A percentile compares a stretch with the other conserved stretches of the same genome.
Conservation (phyloP, 2,329 filamentous ascomycete genomes). For the Colletotrichum trifolii region DNA sequence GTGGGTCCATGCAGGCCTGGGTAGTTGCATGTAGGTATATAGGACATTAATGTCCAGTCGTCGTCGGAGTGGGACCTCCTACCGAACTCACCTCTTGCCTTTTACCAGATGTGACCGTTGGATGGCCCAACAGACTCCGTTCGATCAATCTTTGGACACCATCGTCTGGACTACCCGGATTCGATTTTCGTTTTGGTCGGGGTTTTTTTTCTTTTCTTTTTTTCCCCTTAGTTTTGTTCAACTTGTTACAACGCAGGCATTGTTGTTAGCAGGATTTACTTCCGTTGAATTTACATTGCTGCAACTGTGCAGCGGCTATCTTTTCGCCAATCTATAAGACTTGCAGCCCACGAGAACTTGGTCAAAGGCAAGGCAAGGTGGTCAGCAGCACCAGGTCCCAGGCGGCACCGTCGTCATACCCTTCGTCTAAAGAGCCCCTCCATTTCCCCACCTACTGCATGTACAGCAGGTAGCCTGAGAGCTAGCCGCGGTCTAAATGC, state of each 20-base stretch:
- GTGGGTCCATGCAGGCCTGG: background rate
- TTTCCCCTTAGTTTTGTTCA: background rate
- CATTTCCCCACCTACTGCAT: conserved; percentile 20
- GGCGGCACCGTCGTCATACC: conserved; percentile 31
- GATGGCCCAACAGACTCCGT: conserved; percentile 52
- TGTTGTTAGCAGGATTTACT: background rate
- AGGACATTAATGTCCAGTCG: fast-evolving
- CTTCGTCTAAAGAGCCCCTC: conserved; percentile 9
- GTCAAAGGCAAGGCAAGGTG: too few relatives aligned
- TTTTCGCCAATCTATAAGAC: too few relatives aligned
- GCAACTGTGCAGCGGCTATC: too few relatives aligned
- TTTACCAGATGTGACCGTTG: conserved; percentile 78
- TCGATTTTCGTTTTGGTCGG: conserved; percentile 40
- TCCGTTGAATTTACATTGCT: too few relatives aligned
- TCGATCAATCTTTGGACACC: conserved; percentile 52
- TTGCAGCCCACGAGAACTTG: too few relatives aligned
- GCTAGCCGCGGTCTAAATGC: too few relatives aligned
- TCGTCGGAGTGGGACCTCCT: conserved; percentile 68
- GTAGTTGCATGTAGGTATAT: conserved; percentile 36
- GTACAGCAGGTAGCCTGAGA: conserved; percentile 1
- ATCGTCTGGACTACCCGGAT: conserved; percentile 40
- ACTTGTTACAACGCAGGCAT: background rate
- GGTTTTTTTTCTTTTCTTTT: background rate
- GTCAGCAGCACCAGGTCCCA: conserved; percentile 10
- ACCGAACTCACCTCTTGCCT: conserved; percentile 75